phyloP scores from a whole-genome alignment of 805 yeast genomes.

The Barnettozyma sucrosica region DNA sequence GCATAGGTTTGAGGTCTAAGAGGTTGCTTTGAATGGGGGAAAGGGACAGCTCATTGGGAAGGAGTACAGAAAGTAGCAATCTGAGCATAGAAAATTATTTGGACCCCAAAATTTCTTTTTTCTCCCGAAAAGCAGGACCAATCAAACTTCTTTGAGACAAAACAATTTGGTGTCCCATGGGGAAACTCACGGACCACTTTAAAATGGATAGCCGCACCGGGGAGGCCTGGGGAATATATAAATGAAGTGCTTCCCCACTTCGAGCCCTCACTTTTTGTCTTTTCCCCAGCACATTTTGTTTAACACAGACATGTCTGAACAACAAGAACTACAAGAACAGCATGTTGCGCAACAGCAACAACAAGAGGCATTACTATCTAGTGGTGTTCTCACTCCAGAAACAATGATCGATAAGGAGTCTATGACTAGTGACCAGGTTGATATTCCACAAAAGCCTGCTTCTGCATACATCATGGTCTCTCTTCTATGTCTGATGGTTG shows the following conservation, averaged over 20 bases:
- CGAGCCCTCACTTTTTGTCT: background rate
- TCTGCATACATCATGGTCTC: conserved; percentile 20
- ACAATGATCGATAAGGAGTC: conserved; percentile 13
- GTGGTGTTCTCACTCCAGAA: conserved; percentile 22
- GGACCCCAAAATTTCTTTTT: too few relatives aligned
- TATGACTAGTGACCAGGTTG: conserved; percentile 11
- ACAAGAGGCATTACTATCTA: conserved; percentile 10
- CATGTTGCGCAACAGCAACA: conserved; percentile 8
- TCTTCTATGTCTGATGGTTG: conserved; percentile 38
- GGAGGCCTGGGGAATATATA: background rate
- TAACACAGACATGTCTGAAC: background rate
- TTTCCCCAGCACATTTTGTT: background rate
- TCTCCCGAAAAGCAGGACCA: too few relatives aligned
- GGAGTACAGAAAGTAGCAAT: too few relatives aligned
- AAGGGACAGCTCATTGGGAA: too few relatives aligned
- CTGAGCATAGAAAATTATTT: too few relatives aligned
- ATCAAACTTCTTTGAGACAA: too few relatives aligned
- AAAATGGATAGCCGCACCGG: background rate
- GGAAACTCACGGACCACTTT: background rate
- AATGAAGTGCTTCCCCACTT: background rate
- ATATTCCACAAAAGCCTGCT: conserved; percentile 30
- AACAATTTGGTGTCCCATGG: background rate
- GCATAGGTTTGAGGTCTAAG: background rate
- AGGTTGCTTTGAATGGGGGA: background rate
- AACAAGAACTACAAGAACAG: background rate